Conservation (phyloP, 148 eudicot genomes). For the Camellia granthamiana region DNA sequence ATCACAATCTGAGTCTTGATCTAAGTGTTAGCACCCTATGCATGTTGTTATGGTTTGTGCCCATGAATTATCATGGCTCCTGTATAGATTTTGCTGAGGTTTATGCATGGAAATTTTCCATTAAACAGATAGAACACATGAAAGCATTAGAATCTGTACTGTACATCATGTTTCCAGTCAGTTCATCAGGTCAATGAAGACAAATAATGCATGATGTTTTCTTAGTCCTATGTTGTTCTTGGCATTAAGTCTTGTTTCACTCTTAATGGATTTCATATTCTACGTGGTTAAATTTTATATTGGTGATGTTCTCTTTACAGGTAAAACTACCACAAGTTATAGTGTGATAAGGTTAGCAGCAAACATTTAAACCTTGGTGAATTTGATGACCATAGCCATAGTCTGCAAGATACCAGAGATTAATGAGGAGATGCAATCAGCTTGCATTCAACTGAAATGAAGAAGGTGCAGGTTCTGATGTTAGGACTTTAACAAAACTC, state of each 20-base stretch:
- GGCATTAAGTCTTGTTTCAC: not conserved
- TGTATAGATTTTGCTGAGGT: not conserved
- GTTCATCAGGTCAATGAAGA: not conserved
- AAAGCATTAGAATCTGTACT: not conserved
- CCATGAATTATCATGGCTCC: not conserved
- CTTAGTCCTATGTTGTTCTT: not conserved
- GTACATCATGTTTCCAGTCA: not conserved
- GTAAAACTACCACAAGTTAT: not conserved
- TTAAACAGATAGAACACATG: not conserved
- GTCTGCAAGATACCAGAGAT: conserved; percentile 10
- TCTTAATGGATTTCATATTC: not conserved
- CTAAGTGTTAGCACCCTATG: not conserved
- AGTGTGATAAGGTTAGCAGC: not conserved
- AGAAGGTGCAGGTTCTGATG: conserved; percentile 43
- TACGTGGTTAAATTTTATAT: not conserved
- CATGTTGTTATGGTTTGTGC: not conserved
- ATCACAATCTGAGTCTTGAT: not conserved
- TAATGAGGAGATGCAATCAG: conserved; percentile 34
- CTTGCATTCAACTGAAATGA: conserved; percentile 40
- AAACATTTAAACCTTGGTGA: conserved; percentile 8
- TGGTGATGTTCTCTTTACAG: conserved; percentile 13
- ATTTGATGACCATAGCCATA: not conserved
- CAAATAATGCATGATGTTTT: not conserved
- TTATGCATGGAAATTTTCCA: not conserved
- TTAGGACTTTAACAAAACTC: conserved; percentile 7